Base-by-base conservation (phyloP, 1,284 basidiomycete genomes). In the Ceratobasidium sp. region DNA sequence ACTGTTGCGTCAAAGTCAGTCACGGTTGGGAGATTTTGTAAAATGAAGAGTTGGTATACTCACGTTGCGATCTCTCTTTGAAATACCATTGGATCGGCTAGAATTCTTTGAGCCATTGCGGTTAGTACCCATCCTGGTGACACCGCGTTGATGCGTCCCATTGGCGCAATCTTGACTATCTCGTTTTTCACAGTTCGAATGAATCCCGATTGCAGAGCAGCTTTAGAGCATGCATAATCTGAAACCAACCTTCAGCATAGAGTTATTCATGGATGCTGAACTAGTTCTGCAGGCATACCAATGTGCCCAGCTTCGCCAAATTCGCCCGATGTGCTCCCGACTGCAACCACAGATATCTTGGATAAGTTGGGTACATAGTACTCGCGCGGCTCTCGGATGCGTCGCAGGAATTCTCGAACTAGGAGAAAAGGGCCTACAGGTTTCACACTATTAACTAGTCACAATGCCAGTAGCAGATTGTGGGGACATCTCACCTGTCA, bases 141-240 rank as follows among this genome's bases (percentile, higher is more conserved):
- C 23, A 92, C 83, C 60, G 84, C 84, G 75, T 92, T 92, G n/a
- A 92, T 90, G 16, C 91, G 83, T 0, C 85, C 91, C 59, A 79
- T 82, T 0, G 90, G 89, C 0, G 89, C 90, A 74, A 92, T 87
- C 79, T 87, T 86, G 34, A 92, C 90, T 71, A 92, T 92, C 79
- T 93, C 91, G 78, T 92, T 92, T 80, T 92, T 92, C 74, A 92
- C 82, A 1, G 87, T 84, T 74, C 89, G 81, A 0, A 87, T 86
- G 48, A 92, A 79, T 0, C 91, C 91, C 74, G 91, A 89, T 89
- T 92, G 92, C 82, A 93, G 84, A 0, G 87, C 91, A 87, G 72
- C 10, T 41, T 69, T 69, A 53, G 65, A 69, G 46, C 65, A 69
- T n/a, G 65, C 45, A 34, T 69, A 69, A 21, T 69, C 65, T 69